A percentile compares a stretch with the other conserved stretches of the same genome.
Evolutionary conservation across 2,329 filamentous ascomycete genomes (phyloP).

Genomic region (Sordariomycetes sp.): DNA sequence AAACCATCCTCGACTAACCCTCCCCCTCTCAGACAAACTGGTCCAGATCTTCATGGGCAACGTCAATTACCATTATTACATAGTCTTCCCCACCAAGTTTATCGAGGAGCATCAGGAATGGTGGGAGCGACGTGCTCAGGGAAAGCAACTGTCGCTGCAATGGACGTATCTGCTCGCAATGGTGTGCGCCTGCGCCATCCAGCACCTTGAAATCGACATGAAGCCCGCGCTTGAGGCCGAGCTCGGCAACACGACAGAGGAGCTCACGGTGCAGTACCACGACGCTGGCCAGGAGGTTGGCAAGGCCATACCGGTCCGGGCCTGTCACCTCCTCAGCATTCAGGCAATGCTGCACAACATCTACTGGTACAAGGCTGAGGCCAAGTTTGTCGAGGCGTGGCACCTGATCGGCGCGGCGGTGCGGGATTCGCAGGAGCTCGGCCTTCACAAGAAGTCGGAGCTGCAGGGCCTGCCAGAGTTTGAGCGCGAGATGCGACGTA

Average conservation of each 20-base stretch:
- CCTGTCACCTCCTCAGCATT: slow-evolving; percentile 17
- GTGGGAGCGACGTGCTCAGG: slow-evolving; percentile 14
- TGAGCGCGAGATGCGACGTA: slow-evolving; percentile 19
- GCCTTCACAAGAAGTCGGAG: slow-evolving; percentile 13
- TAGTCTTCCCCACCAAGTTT: slow-evolving; percentile 19
- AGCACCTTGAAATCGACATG: slow-evolving; percentile 14
- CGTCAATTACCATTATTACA: slow-evolving; percentile 23
- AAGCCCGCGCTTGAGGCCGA: slow-evolving; percentile 11
- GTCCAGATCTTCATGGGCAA: slow-evolving; percentile 17
- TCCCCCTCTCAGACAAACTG: slow-evolving; percentile 7
- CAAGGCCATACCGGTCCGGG: slow-evolving; percentile 14
- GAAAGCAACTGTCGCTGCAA: slow-evolving; percentile 14
- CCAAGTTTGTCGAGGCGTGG: slow-evolving; percentile 19
- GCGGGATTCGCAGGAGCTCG: slow-evolving; percentile 18
- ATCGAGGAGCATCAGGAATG: slow-evolving; percentile 18
- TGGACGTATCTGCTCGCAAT: slow-evolving; percentile 18
- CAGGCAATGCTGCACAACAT: slow-evolving; percentile 18
- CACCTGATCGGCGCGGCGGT: slow-evolving; percentile 20
- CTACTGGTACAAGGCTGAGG: slow-evolving; percentile 23
- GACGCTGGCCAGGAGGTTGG: slow-evolving; percentile 14
- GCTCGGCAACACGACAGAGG: slow-evolving; percentile 9
- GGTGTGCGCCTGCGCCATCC: slow-evolving; percentile 17
- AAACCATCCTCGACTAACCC: too few species aligned
- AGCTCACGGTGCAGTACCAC: slow-evolving; percentile 15
- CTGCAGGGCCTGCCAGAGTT: slow-evolving; percentile 13